Conservation (phyloP, 2,329 filamentous ascomycete species). For the Ceratocystis lukuohia region DNA sequence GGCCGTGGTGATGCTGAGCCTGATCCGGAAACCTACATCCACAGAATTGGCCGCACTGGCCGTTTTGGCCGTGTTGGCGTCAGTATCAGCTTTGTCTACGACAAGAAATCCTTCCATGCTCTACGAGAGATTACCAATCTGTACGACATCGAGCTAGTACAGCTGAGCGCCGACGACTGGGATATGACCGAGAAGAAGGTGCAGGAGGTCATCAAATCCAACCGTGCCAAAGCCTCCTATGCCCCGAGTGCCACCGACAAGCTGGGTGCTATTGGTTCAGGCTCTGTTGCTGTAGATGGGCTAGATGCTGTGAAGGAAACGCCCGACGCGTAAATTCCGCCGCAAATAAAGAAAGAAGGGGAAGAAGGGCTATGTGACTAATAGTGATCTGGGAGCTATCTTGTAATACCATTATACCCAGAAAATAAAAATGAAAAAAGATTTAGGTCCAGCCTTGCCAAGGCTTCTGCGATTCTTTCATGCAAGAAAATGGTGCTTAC, state of each 20-base stretch:
- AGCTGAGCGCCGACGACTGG: conserved; percentile 78
- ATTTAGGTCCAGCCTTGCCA: background rate
- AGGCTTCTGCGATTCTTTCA: background rate
- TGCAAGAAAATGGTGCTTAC: background rate
- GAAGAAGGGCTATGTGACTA: background rate
- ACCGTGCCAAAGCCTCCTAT: conserved; percentile 43
- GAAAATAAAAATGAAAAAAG: background rate
- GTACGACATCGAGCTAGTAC: conserved; percentile 69
- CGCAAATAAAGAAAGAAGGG: background rate
- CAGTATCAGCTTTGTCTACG: conserved; percentile 86
- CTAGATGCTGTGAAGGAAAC: conserved; percentile 3
- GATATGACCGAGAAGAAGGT: conserved; percentile 75
- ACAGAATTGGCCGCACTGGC: conserved; percentile 92
- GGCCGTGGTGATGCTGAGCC: conserved; percentile 65
- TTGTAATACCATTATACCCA: conserved; percentile 2
- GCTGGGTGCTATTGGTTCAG: conserved; percentile 20
- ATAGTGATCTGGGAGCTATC: background rate
- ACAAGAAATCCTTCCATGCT: conserved; percentile 65
- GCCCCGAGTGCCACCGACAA: conserved; percentile 35
- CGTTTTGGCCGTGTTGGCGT: conserved; percentile 95
- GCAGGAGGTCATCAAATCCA: conserved; percentile 66
- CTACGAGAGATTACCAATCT: conserved; percentile 66
- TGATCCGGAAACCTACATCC: conserved; percentile 90
- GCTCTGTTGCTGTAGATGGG: conserved; percentile 21
- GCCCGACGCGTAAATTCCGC: background rate